Base-by-base conservation (phyloP, 2,329 filamentous ascomycete genomes). In the Nectriaceae sp. region DNA sequence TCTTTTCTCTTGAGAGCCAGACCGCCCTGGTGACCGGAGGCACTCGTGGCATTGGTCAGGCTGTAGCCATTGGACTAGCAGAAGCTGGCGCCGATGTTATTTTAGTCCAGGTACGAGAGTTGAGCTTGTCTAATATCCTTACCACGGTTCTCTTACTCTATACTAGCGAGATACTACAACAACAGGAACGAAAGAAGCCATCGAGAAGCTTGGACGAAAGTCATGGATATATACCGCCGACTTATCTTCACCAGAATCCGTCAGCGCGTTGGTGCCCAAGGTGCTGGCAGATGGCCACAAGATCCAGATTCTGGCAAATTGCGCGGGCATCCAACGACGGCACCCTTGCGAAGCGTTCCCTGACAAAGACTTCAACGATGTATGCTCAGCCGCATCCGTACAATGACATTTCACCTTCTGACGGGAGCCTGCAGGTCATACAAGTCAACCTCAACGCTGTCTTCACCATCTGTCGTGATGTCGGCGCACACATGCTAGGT, bases 401-500 rank as follows among this genome's bases (percentile, higher is more conserved):
- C n/a, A n/a, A n/a, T n/a, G n/a, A n/a, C n/a, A n/a, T n/a, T n/a
- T 10, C 20, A 5, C 3, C 1, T 2, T 20, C 6, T n/a, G n/a
- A n/a, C n/a, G n/a, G n/a, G n/a, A n/a, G n/a, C n/a, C 21, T 19
- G 4, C 18, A 79, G 78, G 88, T 96, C 22, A 75, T 96, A 36
- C 89, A 96, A 75, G 87, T 96, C 42, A 97, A 97, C 72, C 82
- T 96, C 39, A 88, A 81, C 63, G 79, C 87, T 37, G 89, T 94
- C 45, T 96, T 96, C 72, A 83, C 83, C 1, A 77, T 95, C 46
- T 82, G 83, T 70, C 84, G 90, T 51, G 89, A 92, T 66, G 79
- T 90, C 15, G 89, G 89, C 54, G 84, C 85, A 13, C 87, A 92
- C 73, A 90, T 94, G 83, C 83, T 94, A 21, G 65, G 69, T 2